phyloP scores from a whole-genome alignment of 2,329 filamentous ascomycete genomes.

The Exophiala dermatitidis region DNA sequence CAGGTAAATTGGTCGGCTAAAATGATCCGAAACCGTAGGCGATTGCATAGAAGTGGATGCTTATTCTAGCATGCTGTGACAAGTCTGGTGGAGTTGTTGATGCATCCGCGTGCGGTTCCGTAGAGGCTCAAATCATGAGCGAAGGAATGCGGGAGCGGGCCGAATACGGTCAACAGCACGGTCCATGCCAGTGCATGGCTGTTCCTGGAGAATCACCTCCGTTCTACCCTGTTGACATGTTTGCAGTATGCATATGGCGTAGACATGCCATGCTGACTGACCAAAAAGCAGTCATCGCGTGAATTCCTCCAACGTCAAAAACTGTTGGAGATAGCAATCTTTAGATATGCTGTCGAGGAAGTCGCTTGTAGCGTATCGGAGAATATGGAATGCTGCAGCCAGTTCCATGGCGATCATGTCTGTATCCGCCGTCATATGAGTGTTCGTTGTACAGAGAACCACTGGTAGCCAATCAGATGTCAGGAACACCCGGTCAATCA shows the following conservation, averaged over 20 bases:
- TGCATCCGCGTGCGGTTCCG: neutral
- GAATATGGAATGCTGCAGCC: slow-evolving; percentile 17
- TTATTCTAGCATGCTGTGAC: neutral
- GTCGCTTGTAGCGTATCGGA: slow-evolving; percentile 13
- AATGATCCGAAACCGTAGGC: neutral
- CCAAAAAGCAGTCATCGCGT: neutral
- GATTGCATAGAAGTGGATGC: neutral
- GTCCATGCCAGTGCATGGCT: neutral
- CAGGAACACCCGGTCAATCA: slow-evolving; percentile 1
- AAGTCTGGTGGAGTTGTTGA: neutral
- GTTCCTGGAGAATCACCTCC: neutral
- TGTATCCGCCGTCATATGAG: slow-evolving; percentile 20
- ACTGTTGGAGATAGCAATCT: neutral
- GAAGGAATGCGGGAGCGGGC: neutral
- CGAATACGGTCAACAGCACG: neutral
- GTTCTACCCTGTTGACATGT: too few species aligned
- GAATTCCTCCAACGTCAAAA: too few species aligned
- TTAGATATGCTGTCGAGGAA: neutral
- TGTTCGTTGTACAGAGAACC: slow-evolving; percentile 19
- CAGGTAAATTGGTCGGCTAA: neutral
- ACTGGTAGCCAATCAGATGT: slow-evolving; percentile 16
- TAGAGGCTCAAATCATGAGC: neutral
- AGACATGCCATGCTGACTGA: neutral
- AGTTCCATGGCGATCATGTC: slow-evolving; percentile 22
- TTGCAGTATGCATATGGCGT: neutral